Percentiles rank a stretch among this genome's conserved stretches.
Conservation (phyloP, 257 asterid species). For the Avicennia marina region DNA sequence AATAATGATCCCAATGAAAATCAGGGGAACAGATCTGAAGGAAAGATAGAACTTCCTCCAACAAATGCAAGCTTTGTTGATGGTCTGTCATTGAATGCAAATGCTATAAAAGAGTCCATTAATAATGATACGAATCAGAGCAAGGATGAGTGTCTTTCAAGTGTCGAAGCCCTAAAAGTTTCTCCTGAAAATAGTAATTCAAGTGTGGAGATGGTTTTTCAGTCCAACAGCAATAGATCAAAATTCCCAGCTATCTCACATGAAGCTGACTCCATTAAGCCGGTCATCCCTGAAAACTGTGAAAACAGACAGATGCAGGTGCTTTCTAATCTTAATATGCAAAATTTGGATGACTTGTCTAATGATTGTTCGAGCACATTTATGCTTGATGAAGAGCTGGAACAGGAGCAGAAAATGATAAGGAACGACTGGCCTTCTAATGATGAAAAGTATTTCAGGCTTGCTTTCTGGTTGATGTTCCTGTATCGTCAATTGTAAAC, state of each 20-base stretch:
- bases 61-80: slow-evolving; percentile 25
- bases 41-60: slow-evolving; percentile 19
- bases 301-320: slow-evolving; percentile 17
- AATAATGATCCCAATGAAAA: slow-evolving; percentile 32
- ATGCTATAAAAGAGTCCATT: slow-evolving; percentile 11
- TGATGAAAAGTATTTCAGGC: slow-evolving; percentile 45
- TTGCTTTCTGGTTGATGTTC: slow-evolving; percentile 12
- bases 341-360: slow-evolving; percentile 42
- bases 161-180: slow-evolving; percentile 22
- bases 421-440: slow-evolving; percentile 29
- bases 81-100: slow-evolving; percentile 20
- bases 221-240: slow-evolving; percentile 19
- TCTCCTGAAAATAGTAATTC: slow-evolving; percentile 22
- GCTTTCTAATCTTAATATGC: slow-evolving; percentile 24
- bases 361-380: slow-evolving; percentile 65
- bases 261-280: slow-evolving; percentile 22
- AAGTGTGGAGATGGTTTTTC: slow-evolving; percentile 19
- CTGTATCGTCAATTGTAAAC: slow-evolving; percentile 8
- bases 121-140: slow-evolving; percentile 24
- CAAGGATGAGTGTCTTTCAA: slow-evolving; percentile 16
- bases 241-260: slow-evolving; percentile 19
- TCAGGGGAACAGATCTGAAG: slow-evolving; percentile 25
- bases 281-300: slow-evolving; percentile 13
- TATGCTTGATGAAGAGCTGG: slow-evolving; percentile 88
- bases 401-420: slow-evolving; percentile 43